A percentile compares a stretch with the other conserved stretches of the same genome.
These are phyloP conservation scores for Cyphellophora attinorum DNA, from an alignment of 2,329 filamentous ascomycete genomes.

Conservation along the genomic window DNA sequence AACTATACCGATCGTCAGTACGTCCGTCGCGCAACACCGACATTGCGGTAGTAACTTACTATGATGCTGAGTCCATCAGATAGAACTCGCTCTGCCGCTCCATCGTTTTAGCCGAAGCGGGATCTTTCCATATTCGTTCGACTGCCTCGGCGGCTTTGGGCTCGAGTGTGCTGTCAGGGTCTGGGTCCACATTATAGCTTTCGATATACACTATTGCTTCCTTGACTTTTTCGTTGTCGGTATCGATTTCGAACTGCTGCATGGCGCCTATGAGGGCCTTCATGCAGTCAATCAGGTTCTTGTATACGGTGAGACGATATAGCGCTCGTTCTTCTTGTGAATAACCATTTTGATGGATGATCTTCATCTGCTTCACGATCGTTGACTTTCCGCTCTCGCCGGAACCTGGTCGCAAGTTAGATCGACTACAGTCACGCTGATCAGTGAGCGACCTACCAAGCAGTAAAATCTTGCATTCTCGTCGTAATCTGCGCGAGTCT, in stretches of 20 bases:
- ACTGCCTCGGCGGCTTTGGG: slow-evolving; percentile 72
- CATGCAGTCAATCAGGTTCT: slow-evolving; percentile 94
- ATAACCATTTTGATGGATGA: slow-evolving; percentile 97
- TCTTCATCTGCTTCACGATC: slow-evolving; percentile 99
- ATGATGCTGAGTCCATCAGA: slow-evolving; percentile 96
- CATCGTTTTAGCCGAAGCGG: slow-evolving; percentile 70
- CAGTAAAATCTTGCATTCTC: slow-evolving; percentile 97
- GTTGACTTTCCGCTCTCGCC: slow-evolving; percentile 98
- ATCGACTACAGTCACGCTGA: slow-evolving; percentile 5
- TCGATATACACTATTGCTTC: slow-evolving; percentile 70
- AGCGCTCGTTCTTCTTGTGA: slow-evolving; percentile 86
- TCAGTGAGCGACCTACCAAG: slow-evolving; percentile 55
- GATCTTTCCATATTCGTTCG: slow-evolving; percentile 81
- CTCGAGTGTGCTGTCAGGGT: slow-evolving; percentile 78
- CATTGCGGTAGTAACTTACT: slow-evolving; percentile 66
- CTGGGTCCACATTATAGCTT: slow-evolving; percentile 82
- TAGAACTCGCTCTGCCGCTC: slow-evolving; percentile 97
- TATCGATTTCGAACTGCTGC: slow-evolving; percentile 80
- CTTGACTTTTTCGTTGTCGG: slow-evolving; percentile 60
- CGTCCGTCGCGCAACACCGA: too few relatives aligned
- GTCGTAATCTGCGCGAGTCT: slow-evolving; percentile 80
- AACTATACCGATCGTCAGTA: slow-evolving; percentile 48
- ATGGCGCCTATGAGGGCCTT: slow-evolving; percentile 88
- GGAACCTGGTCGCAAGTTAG: slow-evolving; percentile 54
- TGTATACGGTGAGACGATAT: slow-evolving; percentile 94